phyloP scores from a whole-genome alignment of 306 rosid species.

The Lablab purpureus region DNA sequence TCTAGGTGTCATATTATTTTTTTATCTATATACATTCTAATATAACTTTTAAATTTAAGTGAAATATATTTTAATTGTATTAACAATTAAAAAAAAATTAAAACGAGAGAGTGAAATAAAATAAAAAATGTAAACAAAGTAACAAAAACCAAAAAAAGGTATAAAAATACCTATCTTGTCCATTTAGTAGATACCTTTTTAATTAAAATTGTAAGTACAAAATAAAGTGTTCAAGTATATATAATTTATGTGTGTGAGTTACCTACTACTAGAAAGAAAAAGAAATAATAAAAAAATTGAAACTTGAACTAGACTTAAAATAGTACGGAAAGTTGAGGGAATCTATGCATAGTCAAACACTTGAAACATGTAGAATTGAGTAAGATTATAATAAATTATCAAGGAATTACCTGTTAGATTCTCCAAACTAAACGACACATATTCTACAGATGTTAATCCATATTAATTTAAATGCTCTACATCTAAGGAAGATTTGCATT shows the following conservation, averaged over 20 bases:
- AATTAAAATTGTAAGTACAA: too few species aligned
- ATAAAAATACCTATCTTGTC: too few species aligned
- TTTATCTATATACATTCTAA: too few species aligned
- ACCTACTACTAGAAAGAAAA: not conserved
- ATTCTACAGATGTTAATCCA: constrained; percentile 4
- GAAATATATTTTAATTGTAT: too few species aligned
- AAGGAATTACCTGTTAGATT: constrained; percentile 29
- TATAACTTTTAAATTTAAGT: too few species aligned
- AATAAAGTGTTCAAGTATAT: too few species aligned
- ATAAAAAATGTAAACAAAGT: not conserved
- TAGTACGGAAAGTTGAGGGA: constrained; percentile 31
- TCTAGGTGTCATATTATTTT: not conserved
- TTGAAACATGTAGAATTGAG: not conserved
- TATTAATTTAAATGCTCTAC: not conserved
- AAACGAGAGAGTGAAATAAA: not conserved
- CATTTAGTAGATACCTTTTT: too few species aligned
- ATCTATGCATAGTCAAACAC: not conserved
- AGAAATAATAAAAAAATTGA: constrained; percentile 21
- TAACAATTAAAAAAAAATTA: too few species aligned
- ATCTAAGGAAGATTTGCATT: not conserved
- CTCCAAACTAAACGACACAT: constrained; percentile 13
- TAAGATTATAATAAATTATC: constrained; percentile 1
- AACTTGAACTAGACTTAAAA: not conserved
- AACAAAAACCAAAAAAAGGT: too few species aligned
- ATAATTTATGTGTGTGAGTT: not conserved